Percentiles rank a stretch among this genome's conserved stretches.
Conservation (phyloP, 371 early-diverging fungal genomes). For the Paraphysoderma sedebokerense region DNA sequence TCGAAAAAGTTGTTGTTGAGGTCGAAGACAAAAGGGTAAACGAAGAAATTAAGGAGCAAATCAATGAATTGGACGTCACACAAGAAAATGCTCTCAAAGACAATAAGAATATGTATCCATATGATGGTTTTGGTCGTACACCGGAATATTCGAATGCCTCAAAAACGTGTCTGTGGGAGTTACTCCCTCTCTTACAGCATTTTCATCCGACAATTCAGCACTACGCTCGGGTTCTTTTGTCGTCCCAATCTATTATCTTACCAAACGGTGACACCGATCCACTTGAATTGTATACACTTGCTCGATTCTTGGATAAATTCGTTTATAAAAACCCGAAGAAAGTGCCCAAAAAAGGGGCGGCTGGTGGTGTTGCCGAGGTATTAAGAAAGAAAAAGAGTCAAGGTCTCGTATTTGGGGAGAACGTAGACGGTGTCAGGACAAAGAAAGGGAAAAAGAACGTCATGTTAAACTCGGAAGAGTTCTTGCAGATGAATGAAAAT, state of each 20-base stretch:
- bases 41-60: slow-evolving; percentile 1
- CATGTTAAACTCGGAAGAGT: slow-evolving; percentile 37
- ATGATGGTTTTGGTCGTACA: slow-evolving; percentile 75
- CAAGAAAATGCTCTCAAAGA: slow-evolving; percentile 9
- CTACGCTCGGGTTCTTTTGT: slow-evolving; percentile 54
- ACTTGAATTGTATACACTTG: slow-evolving; percentile 72
- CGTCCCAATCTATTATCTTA: slow-evolving; percentile 29
- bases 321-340: slow-evolving; percentile 89
- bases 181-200: slow-evolving; percentile 56
- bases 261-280: slow-evolving; percentile 58
- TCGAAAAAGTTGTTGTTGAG: slow-evolving; percentile 19
- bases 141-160: slow-evolving; percentile 71
- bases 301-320: slow-evolving; percentile 88
- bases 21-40: slow-evolving; percentile 12
- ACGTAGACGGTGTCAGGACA: neutral
- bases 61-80: neutral
- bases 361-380: neutral
- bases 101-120: slow-evolving; percentile 25
- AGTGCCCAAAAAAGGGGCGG: slow-evolving; percentile 17
- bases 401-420: neutral
- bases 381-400: neutral
- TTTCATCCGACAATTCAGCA: slow-evolving; percentile 83
- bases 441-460: slow-evolving; percentile 1
- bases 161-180: slow-evolving; percentile 73
- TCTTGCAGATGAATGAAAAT: slow-evolving; percentile 32